Conservation (phyloP, 2,329 filamentous ascomycete genomes). For the Colletotrichum plurivorum region DNA sequence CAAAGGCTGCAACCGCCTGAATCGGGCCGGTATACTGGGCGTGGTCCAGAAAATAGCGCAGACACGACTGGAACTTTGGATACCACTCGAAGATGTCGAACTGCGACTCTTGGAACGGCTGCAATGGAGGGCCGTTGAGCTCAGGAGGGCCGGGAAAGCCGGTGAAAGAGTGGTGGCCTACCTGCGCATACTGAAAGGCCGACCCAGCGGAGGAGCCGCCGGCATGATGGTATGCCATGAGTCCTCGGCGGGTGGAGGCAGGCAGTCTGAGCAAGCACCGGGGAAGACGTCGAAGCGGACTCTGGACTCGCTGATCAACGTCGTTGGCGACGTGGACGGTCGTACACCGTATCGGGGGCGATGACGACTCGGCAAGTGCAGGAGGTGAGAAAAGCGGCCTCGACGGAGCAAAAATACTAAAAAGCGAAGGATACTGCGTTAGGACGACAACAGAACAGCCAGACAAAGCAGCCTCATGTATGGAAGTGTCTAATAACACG, state of each 20-base stretch:
- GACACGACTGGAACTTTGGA: conserved; percentile 89
- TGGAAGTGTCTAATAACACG: conserved; percentile 40
- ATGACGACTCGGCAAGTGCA: too few species aligned
- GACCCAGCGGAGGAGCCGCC: conserved; percentile 38
- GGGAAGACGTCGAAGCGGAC: not conserved
- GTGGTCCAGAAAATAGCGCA: conserved; percentile 91
- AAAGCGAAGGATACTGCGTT: not conserved
- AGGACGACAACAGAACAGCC: conserved; percentile 13
- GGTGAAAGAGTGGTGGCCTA: conserved; percentile 37
- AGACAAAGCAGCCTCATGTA: conserved; percentile 14
- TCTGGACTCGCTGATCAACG: not conserved
- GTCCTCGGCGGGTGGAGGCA: conserved; percentile 9
- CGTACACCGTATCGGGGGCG: too few species aligned
- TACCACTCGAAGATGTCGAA: conserved; percentile 96
- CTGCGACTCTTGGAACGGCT: conserved; percentile 63
- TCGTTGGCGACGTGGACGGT: not conserved
- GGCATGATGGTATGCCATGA: conserved; percentile 38
- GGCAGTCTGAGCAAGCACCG: not conserved
- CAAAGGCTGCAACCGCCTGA: conserved; percentile 88
- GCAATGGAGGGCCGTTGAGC: conserved; percentile 37
- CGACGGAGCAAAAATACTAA: too few species aligned
- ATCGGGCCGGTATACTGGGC: conserved; percentile 87
- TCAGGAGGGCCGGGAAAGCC: conserved; percentile 18
- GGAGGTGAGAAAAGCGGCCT: too few species aligned
- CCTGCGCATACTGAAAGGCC: conserved; percentile 40